Base-by-base conservation (phyloP, 352 stramenopile genomes). In the Blastocystis sp. region DNA sequence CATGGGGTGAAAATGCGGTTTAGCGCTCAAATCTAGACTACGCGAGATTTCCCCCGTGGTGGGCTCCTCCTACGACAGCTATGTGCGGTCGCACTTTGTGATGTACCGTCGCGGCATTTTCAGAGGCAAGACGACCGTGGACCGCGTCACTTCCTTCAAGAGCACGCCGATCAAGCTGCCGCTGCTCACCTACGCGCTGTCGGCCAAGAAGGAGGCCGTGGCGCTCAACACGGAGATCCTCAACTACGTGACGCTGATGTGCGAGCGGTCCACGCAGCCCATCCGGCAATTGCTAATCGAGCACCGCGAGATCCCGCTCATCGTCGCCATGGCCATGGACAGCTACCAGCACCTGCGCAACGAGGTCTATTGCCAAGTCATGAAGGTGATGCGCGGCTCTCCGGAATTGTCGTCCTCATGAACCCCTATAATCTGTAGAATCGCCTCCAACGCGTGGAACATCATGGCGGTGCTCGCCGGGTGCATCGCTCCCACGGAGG, bases 281-380 rank as follows among this genome's bases (percentile, higher is more conserved):
- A 7, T 56, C 5, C 48, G 48, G 5, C 48, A 56, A 14, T 19
- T 84, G 40, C 74, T 84, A 2, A 45, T 10, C 2, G 34, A 62
- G 34, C 52, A 62, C 48, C 74, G 61, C 45, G 9, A 28, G 19
- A 66, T 84, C 11, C 74, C 34, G 11, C n/a, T 41, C 23, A 84
- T 84, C 74, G 11, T 84, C 38, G 45, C 45, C 28, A n/a, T 84
- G 4, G 74, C 69, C 14, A 84, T 84, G 74, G 74, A 84, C 1
- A 67, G 69, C 61, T 84, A 84, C 38, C 74, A 69, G 38, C 38
- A 28, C 52, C 61, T 84, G 5, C 48, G 74, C 21, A 84, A 84
- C 61, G 74, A 84, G 34, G 53, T 84, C 11, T 84, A 84, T 52
- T 84, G 74, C 48, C 74, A 84, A 28, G 34, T 84, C 3, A 38